Conservation (phyloP, 23 red algal species). For the Agarophyton chilense region DNA sequence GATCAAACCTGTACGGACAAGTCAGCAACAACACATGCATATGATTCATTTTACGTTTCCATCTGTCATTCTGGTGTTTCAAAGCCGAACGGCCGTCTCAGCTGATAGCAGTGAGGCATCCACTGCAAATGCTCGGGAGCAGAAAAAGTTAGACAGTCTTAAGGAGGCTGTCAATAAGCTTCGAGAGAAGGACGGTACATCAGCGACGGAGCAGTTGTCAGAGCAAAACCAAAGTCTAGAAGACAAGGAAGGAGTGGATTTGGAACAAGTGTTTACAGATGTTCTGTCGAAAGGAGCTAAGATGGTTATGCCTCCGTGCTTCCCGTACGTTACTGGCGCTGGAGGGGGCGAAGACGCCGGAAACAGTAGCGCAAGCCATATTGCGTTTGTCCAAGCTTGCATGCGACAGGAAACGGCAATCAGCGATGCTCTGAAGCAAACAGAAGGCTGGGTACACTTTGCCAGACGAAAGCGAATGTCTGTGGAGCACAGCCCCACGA, state of each 20-base stretch:
- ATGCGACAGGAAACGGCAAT: neutral
- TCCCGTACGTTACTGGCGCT: neutral
- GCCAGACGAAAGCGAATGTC: neutral
- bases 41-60: neutral
- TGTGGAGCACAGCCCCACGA: neutral
- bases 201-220: neutral
- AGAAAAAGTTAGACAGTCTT: neutral
- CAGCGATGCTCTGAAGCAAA: neutral
- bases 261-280: neutral
- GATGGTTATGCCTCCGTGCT: neutral
- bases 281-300: neutral
- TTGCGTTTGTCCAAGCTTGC: neutral
- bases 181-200: neutral
- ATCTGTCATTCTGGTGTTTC: neutral
- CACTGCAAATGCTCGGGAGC: neutral
- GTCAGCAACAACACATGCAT: neutral
- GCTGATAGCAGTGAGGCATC: neutral
- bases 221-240: neutral
- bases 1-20: neutral
- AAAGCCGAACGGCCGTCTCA: neutral
- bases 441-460: slow-evolving; percentile 26
- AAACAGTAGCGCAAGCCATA: neutral
- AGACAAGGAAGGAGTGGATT: neutral
- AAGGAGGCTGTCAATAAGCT: neutral
- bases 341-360: neutral